phyloP scores from a whole-genome alignment of 1,139 yeast genomes.

The Debaryomyces udenii region DNA sequence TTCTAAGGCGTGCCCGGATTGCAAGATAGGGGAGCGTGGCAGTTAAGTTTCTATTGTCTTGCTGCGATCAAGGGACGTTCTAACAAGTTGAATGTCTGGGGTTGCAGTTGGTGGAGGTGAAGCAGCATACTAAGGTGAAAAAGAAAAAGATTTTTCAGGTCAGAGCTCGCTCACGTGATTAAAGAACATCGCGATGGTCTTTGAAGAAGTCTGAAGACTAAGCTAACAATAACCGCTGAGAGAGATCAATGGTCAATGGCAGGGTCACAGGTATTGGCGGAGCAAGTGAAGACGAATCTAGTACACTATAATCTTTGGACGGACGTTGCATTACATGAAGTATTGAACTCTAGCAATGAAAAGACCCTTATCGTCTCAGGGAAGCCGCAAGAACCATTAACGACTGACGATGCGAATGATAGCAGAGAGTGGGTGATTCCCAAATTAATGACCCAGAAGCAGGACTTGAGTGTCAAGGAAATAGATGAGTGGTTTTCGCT shows the following conservation, averaged over 20 bases:
- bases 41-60: no score
- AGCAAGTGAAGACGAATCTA: slow-evolving; percentile 45
- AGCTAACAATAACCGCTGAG: no score
- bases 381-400: slow-evolving; percentile 32
- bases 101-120: no score
- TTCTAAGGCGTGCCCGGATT: no score
- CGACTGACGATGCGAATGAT: slow-evolving; percentile 24
- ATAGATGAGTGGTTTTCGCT: slow-evolving; percentile 37
- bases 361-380: slow-evolving; percentile 27
- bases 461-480: slow-evolving; percentile 24
- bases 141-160: no score
- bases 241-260: not conserved
- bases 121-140: no score
- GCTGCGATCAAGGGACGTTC: no score
- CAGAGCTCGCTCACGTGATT: not conserved
- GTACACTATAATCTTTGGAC: slow-evolving; percentile 60
- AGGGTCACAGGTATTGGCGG: slow-evolving; percentile 7
- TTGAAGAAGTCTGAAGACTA: not conserved
- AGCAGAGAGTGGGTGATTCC: slow-evolving; percentile 43
- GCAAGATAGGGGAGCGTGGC: no score
- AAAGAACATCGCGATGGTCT: not conserved
- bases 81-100: no score
- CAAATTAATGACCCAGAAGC: slow-evolving; percentile 17
- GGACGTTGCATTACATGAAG: slow-evolving; percentile 31
- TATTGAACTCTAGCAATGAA: slow-evolving; percentile 4